phyloP scores from a whole-genome alignment of 768 basidiomycete species.

The Hypsizygus marmoreus region DNA sequence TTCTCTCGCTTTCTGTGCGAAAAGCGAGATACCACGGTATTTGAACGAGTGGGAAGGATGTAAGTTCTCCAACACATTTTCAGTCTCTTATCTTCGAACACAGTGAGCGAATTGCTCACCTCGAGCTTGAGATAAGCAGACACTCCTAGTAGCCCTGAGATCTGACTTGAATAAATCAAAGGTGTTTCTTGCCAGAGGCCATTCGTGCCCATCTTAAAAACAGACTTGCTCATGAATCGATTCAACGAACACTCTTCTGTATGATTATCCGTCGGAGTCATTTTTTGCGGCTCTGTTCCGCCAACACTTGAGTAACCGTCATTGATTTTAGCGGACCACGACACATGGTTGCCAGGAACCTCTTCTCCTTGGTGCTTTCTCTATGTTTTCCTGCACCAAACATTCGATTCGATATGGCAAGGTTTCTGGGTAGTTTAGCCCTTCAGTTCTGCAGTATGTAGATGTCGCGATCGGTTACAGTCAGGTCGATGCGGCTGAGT shows the following conservation, averaged over 20 bases:
- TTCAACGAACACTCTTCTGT: too few species aligned
- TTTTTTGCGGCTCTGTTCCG: too few species aligned
- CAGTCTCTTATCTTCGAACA: neutral
- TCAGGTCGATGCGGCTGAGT: too few species aligned
- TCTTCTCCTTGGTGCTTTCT: too few species aligned
- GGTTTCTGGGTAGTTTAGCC: too few species aligned
- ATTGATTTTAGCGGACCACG: neutral
- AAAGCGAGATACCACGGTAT: slow-evolving; percentile 67
- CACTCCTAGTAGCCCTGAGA: slow-evolving; percentile 54
- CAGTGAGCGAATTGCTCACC: slow-evolving; percentile 32
- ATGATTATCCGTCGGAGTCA: too few species aligned
- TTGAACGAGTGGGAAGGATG: slow-evolving; percentile 81
- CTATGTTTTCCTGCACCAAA: too few species aligned
- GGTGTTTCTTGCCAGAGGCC: slow-evolving; percentile 65
- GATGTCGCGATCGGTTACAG: too few species aligned
- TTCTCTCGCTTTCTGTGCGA: slow-evolving; percentile 52
- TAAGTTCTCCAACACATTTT: slow-evolving; percentile 49
- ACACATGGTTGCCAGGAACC: neutral
- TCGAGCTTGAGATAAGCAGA: slow-evolving; percentile 74
- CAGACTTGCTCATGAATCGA: too few species aligned
- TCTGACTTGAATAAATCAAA: slow-evolving; percentile 57
- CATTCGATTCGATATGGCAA: too few species aligned
- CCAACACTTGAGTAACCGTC: too few species aligned
- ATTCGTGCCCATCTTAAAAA: neutral
- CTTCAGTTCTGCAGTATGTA: too few species aligned